Evolutionary conservation across 106 monocot genomes (phyloP).

Genomic region (Iris macrosiphon): DNA sequence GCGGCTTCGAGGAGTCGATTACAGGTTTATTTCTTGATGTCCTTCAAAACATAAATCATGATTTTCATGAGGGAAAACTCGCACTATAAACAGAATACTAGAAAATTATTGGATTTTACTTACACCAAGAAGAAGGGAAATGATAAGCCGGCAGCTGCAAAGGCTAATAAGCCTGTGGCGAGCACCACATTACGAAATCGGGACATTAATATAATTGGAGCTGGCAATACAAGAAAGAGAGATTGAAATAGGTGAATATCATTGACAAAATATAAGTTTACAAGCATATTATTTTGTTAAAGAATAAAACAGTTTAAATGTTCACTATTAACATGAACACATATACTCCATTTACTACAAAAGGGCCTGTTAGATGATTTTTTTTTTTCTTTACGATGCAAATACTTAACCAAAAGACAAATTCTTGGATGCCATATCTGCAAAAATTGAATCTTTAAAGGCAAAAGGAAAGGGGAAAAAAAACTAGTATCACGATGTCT

Average conservation of each 20-base stretch:
- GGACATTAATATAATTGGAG: conserved; percentile 42
- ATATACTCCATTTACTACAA: no score
- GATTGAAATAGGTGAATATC: background rate
- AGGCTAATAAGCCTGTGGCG: conserved; percentile 68
- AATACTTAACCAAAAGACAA: no score
- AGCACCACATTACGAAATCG: conserved; percentile 49
- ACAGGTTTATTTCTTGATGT: conserved; percentile 64
- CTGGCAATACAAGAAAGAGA: conserved; percentile 16
- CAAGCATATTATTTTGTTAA: no score
- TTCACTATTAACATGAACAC: no score
- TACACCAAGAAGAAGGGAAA: conserved; percentile 84
- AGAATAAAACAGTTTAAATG: no score
- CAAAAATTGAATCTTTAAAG: no score
- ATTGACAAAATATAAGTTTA: background rate
- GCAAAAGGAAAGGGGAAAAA: no score
- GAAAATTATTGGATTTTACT: conserved; percentile 2
- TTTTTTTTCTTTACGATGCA: no score
- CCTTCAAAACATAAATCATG: conserved; percentile 28
- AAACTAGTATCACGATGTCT: no score
- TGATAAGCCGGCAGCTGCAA: conserved; percentile 68
- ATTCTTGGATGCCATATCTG: no score
- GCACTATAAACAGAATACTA: background rate
- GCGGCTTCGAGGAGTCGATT: conserved; percentile 89
- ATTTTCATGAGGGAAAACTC: no score
- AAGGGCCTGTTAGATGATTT: no score